A percentile compares a stretch with the other conserved stretches of the same genome.
Evolutionary conservation across 2,329 filamentous ascomycete species (phyloP).

Genomic region (Talaromyces sp.): DNA sequence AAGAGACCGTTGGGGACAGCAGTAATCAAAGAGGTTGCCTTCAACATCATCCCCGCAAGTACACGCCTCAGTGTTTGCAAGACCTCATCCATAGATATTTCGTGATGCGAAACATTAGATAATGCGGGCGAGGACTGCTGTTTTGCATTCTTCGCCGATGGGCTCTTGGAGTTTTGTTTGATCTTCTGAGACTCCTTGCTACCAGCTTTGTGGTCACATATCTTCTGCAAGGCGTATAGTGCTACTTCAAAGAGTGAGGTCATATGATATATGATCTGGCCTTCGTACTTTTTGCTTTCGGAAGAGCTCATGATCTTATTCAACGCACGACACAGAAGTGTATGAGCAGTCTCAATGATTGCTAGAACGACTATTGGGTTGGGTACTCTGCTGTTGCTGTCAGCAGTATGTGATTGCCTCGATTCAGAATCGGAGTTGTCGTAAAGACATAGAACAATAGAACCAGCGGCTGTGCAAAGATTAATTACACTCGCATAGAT

Average conservation of each 20-base stretch:
- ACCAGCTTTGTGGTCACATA: constrained; percentile 21
- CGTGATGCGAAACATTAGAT: neutral
- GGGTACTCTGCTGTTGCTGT: neutral
- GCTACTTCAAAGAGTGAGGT: constrained; percentile 30
- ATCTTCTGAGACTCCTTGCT: neutral
- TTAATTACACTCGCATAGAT: constrained; percentile 23
- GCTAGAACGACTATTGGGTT: constrained; percentile 17
- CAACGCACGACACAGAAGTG: constrained; percentile 24
- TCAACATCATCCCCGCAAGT: constrained; percentile 28
- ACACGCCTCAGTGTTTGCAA: constrained; percentile 22
- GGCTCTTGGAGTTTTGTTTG: constrained; percentile 7
- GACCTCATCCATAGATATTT: constrained; percentile 16
- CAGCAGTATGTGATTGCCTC: neutral
- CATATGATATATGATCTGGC: constrained; percentile 31
- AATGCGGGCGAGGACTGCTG: neutral
- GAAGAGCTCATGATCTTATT: constrained; percentile 22
- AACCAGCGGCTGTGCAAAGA: constrained; percentile 28
- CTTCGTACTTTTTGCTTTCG: constrained; percentile 15
- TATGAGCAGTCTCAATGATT: constrained; percentile 23
- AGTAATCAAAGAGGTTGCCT: constrained; percentile 22
- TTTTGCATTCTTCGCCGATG: neutral
- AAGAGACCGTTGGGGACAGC: constrained; percentile 30
- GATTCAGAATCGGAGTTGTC: neutral
- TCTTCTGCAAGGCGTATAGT: constrained; percentile 24
- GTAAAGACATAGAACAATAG: constrained; percentile 19